These are phyloP conservation scores for Trichosporon sp. DNA, from an alignment of 1,284 basidiomycete species.

Conservation along the genomic window DNA sequence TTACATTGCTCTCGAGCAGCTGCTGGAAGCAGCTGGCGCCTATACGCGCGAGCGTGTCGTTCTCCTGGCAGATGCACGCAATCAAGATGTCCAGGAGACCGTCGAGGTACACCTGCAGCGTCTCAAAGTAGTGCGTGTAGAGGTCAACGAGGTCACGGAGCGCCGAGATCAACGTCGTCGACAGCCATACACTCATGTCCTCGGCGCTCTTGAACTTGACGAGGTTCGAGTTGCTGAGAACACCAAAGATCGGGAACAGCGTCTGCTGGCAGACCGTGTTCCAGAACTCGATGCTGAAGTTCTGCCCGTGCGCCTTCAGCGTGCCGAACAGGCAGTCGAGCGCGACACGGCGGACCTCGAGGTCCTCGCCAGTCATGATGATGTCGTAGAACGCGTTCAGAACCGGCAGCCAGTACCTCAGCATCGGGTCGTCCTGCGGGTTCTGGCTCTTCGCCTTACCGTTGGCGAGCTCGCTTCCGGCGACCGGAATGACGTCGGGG, in stretches of 20 bases:
- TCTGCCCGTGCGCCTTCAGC: slow-evolving; percentile 80
- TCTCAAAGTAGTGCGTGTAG: slow-evolving; percentile 94
- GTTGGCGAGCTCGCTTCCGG: slow-evolving; percentile 6
- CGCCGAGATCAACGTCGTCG: slow-evolving; percentile 98
- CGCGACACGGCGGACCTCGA: slow-evolving; percentile 93
- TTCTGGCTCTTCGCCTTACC: slow-evolving; percentile 15
- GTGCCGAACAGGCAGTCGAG: slow-evolving; percentile 93
- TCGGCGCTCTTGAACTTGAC: slow-evolving; percentile 92
- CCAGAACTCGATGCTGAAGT: slow-evolving; percentile 93
- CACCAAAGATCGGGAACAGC: slow-evolving; percentile 97
- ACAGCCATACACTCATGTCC: slow-evolving; percentile 99
- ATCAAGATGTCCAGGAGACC: slow-evolving; percentile 88
- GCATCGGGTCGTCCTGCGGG: slow-evolving; percentile 71
- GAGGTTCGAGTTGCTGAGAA: slow-evolving; percentile 65
- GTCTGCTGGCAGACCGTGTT: slow-evolving; percentile 95
- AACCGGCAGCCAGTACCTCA: slow-evolving; percentile 95
- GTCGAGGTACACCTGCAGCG: slow-evolving; percentile 81
- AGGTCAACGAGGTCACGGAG: slow-evolving; percentile 91
- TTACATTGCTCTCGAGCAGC: slow-evolving; percentile 87
- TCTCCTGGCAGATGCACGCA: slow-evolving; percentile 99
- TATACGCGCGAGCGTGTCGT: slow-evolving; percentile 95
- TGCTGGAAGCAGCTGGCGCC: slow-evolving; percentile 98
- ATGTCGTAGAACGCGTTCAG: slow-evolving; percentile 98
- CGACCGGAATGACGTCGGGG: slow-evolving; percentile 56
- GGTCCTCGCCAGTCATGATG: slow-evolving; percentile 99